phyloP scores from a whole-genome alignment of 2,329 filamentous ascomycete species.

The Apiospora phragmitis region DNA sequence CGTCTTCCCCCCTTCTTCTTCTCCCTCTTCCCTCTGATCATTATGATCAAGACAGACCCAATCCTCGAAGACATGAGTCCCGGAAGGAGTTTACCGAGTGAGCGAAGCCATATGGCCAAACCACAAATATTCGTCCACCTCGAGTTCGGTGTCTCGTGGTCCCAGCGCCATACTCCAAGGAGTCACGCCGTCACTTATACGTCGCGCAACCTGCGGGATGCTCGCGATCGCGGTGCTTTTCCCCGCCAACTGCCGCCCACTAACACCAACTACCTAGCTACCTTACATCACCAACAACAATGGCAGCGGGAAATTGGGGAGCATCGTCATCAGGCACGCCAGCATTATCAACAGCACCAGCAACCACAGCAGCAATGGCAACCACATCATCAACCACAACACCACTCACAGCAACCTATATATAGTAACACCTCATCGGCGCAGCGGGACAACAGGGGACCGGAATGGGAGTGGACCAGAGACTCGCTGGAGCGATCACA shows the following conservation, averaged over 20 bases:
- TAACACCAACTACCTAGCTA: slow-evolving; percentile 45
- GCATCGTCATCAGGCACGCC: slow-evolving; percentile 12
- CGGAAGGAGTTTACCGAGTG: not conserved
- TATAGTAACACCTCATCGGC: slow-evolving; percentile 13
- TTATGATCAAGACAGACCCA: slow-evolving; percentile 7
- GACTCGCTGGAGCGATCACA: not conserved
- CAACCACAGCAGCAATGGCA: slow-evolving; percentile 5
- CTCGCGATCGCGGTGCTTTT: slow-evolving; percentile 41
- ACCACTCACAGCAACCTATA: not conserved
- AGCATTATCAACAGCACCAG: slow-evolving; percentile 21
- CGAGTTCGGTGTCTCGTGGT: slow-evolving; percentile 54
- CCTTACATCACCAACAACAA: slow-evolving; percentile 28
- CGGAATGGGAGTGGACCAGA: not conserved
- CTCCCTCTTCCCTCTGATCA: not conserved
- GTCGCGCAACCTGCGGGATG: slow-evolving; percentile 43
- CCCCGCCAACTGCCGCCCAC: slow-evolving; percentile 46
- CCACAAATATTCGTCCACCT: slow-evolving; percentile 52
- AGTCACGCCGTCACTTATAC: slow-evolving; percentile 48
- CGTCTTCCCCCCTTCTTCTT: slow-evolving; percentile 1
- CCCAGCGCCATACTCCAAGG: slow-evolving; percentile 42
- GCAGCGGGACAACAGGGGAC: slow-evolving; percentile 17
- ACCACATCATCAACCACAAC: slow-evolving; percentile 10
- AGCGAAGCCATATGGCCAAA: not conserved
- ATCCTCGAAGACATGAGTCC: slow-evolving; percentile 3
- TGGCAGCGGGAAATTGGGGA: slow-evolving; percentile 23